These are phyloP conservation scores for Tanacetum coccineum DNA, from an alignment of 129 eudicot species.

Conservation along the genomic window DNA sequence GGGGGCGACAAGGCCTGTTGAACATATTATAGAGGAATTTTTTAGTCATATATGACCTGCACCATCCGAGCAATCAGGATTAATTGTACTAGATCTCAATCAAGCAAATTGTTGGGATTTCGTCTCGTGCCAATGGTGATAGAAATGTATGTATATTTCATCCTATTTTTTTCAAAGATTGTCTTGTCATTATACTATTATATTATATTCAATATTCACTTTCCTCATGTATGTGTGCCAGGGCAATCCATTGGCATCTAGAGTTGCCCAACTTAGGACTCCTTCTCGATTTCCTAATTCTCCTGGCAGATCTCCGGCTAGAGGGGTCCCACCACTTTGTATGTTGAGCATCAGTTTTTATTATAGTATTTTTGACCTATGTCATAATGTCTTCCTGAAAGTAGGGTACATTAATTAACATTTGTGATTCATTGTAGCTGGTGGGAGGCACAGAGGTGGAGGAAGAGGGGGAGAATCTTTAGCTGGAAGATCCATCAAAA, in stretches of 20 bases:
- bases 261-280: constrained; percentile 50
- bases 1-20: constrained; percentile 97
- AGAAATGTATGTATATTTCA: constrained; percentile 52
- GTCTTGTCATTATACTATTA: no score
- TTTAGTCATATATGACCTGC: constrained; percentile 83
- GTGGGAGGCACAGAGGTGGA: constrained; percentile 78
- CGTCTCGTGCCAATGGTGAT: constrained; percentile 68
- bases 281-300: constrained; percentile 61
- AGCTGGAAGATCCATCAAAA: constrained; percentile 54
- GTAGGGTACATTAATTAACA: constrained; percentile 1
- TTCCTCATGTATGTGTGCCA: constrained; percentile 14
- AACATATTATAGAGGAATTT: constrained; percentile 75
- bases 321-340: constrained; percentile 71
- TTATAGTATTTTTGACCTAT: no score
- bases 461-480: constrained; percentile 80
- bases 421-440: constrained; percentile 39
- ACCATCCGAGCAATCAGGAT: constrained; percentile 99
- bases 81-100: constrained; percentile 90
- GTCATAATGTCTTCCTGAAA: no score
- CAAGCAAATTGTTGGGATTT: constrained; percentile 86
- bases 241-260: constrained; percentile 59
- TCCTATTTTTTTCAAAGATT: not conserved
- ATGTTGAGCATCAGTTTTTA: constrained; percentile 24
- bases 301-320: constrained; percentile 53
- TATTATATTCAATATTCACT: no score